Conservation (phyloP, 768 basidiomycete species). For the Sporobolomyces pararoseus region DNA sequence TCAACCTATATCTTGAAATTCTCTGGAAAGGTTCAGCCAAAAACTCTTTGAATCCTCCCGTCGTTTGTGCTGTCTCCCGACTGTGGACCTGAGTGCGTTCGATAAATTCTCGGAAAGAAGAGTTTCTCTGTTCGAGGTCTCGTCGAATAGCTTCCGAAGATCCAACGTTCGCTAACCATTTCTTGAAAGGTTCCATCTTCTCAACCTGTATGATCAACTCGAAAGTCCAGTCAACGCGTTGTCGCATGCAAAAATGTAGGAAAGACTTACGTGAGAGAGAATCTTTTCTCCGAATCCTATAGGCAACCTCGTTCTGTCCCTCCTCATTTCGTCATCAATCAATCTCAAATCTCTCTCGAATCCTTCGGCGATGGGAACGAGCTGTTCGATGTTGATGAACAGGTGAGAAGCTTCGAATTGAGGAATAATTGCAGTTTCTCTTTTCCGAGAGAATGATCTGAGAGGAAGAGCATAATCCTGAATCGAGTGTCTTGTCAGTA, state of each 20-base stretch:
- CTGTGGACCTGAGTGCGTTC: slow-evolving; percentile 59
- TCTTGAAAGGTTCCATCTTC: slow-evolving; percentile 31
- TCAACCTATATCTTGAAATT: slow-evolving; percentile 84
- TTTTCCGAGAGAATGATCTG: slow-evolving; percentile 74
- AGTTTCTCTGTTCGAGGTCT: slow-evolving; percentile 55
- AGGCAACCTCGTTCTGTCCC: slow-evolving; percentile 59
- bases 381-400: slow-evolving; percentile 66
- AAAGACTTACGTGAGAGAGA: slow-evolving; percentile 60
- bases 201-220: slow-evolving; percentile 23
- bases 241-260: background rate
- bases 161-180: slow-evolving; percentile 28
- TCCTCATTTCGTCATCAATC: slow-evolving; percentile 70
- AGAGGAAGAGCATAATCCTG: slow-evolving; percentile 86
- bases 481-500: too few species aligned
- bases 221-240: background rate
- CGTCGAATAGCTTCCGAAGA: slow-evolving; percentile 24
- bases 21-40: slow-evolving; percentile 55
- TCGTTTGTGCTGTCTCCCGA: slow-evolving; percentile 67
- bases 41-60: slow-evolving; percentile 50
- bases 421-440: slow-evolving; percentile 80
- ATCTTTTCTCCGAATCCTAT: slow-evolving; percentile 78
- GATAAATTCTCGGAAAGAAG: slow-evolving; percentile 74
- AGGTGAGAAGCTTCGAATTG: slow-evolving; percentile 86
- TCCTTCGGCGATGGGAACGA: slow-evolving; percentile 81
- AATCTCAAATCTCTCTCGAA: slow-evolving; percentile 81